Evolutionary conservation across 2,329 filamentous ascomycete genomes (phyloP), one percentile per base, ranked within the genome.

Genomic region (Balansia obtecta): DNA sequence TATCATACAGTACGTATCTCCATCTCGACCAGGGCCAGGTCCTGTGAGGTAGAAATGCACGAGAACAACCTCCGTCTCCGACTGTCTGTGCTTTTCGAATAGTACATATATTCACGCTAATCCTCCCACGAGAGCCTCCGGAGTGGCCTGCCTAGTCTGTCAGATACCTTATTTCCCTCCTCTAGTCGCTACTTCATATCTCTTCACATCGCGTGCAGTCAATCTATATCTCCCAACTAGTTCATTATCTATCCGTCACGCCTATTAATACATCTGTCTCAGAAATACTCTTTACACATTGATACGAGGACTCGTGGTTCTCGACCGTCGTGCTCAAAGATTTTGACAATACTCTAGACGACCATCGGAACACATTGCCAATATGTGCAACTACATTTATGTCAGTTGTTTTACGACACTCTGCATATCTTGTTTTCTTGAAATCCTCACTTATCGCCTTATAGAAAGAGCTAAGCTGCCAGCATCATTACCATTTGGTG

Each of bases 301-400:
- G 7, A 27, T 27, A 27, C 27, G 7, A 27, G 27, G 27, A 27
- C 5, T 27, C 27, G 2, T 27, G 27, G 2, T 27, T 27, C 7
- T 27, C 7, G 2, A 27, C 8, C 27, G 27, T 27, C 27, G 27
- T 27, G 27, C 7, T 27, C 27, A 27, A 27, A 27, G 27, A 1
- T 27, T 27, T 2, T 27, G 5, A 3, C 27, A 27, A 27, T 27
- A 27, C 7, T 27, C 27, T 27, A 8, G 27, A 37, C 34, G 15
- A 15, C 34, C 15, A 12, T 37, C 15, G 10, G 10, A 41, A 12
- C n/a, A 10, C 4, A 10, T 11, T 8, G 33, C 45, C 51, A 68
- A 52, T 54, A 75, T 75, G 72, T 75, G 72, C 64, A 73, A 75
- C 62, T 75, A 73, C 59, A 75, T 73, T 50, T 73, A 74, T 56